phyloP scores from a whole-genome alignment of 352 stramenopile genomes.

The Thraustochytrium sp. region DNA sequence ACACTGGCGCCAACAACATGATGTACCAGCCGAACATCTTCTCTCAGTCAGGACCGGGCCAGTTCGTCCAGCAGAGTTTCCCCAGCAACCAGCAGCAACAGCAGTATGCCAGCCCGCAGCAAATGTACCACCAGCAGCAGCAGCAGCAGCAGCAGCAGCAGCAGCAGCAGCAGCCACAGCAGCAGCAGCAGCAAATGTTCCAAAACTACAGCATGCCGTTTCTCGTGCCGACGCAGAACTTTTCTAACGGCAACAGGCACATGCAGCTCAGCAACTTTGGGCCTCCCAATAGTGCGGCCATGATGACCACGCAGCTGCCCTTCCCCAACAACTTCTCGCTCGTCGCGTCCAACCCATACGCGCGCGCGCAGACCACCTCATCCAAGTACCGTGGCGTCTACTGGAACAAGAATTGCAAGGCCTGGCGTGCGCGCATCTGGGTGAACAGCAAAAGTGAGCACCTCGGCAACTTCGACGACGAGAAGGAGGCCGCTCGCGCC shows the following conservation, averaged over 20 bases:
- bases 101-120: background rate
- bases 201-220: too few relatives aligned
- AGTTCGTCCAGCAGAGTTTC: too few relatives aligned
- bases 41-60: too few relatives aligned
- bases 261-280: background rate
- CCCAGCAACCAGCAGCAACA: too few relatives aligned
- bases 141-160: background rate
- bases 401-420: constrained; percentile 40
- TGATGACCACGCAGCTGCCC: background rate
- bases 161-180: background rate
- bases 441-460: constrained; percentile 34
- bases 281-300: background rate
- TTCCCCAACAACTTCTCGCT: background rate
- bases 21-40: background rate
- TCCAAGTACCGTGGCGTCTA: constrained; percentile 22
- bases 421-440: constrained; percentile 26
- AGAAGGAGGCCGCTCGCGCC: constrained; percentile 14
- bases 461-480: constrained; percentile 35
- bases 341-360: background rate
- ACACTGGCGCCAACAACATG: background rate
- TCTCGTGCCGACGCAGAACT: background rate
- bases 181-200: background rate
- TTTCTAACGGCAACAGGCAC: background rate
- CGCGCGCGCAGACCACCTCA: background rate
- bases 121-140: background rate